phyloP scores from a whole-genome alignment of 148 eudicot genomes.

The Vaccinium myrtillus region DNA sequence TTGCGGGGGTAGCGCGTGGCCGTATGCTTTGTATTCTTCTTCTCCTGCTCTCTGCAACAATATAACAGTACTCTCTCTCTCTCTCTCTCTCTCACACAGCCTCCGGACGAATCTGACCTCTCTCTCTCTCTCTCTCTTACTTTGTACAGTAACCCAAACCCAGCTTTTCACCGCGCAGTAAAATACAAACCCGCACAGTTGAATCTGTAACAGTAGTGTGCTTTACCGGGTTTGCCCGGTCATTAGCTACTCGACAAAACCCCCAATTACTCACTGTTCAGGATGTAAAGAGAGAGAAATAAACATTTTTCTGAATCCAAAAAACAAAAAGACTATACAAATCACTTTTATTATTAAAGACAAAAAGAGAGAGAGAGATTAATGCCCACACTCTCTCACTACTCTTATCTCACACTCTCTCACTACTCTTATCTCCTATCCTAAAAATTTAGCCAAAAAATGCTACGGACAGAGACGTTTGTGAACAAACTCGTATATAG shows the following conservation, averaged over 20 bases:
- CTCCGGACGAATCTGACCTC: constrained; percentile 2
- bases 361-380: not conserved
- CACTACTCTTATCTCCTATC: not conserved
- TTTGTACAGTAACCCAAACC: not conserved
- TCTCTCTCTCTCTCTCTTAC: not conserved
- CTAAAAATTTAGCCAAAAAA: not conserved
- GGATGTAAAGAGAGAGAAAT: not conserved
- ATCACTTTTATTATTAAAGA: not conserved
- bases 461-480: too few relatives aligned
- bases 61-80: not conserved
- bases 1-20: not conserved
- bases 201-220: not conserved
- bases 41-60: not conserved
- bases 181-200: not conserved
- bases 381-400: not conserved
- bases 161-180: not conserved
- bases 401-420: not conserved
- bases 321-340: not conserved
- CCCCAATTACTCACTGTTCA: not conserved
- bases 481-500: too few relatives aligned
- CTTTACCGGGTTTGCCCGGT: constrained; percentile 15
- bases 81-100: not conserved
- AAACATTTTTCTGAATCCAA: not conserved
- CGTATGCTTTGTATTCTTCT: not conserved
- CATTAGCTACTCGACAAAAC: constrained; percentile 3